These are phyloP conservation scores for Zoysia japonica DNA, from an alignment of 176 grass and related monocot species.

Conservation along the genomic window DNA sequence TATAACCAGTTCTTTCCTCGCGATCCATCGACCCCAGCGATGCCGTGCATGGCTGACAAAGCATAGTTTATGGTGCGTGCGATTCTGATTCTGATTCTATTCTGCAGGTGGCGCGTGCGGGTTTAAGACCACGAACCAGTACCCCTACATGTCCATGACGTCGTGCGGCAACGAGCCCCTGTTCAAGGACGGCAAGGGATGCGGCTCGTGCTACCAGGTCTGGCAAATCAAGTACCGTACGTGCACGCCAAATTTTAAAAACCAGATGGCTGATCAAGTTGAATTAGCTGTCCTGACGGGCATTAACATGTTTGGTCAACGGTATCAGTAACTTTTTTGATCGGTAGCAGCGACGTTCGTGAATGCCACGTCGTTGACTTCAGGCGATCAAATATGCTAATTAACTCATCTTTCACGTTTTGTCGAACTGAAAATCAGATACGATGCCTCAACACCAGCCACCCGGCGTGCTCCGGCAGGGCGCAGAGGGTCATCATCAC, in stretches of 20 bases:
- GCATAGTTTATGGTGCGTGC: background rate
- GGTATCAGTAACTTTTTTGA: too few species aligned
- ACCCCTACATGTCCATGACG: slow-evolving; percentile 59
- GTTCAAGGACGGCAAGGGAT: slow-evolving; percentile 55
- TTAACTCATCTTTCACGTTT: too few species aligned
- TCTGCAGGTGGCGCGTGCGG: slow-evolving; percentile 59
- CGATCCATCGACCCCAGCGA: too few species aligned
- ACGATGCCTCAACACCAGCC: slow-evolving; percentile 21
- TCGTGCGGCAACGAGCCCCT: slow-evolving; percentile 51
- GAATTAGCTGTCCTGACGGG: background rate
- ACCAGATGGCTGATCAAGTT: too few species aligned
- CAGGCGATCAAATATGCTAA: background rate
- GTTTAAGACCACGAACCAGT: slow-evolving; percentile 50
- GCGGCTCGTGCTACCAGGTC: slow-evolving; percentile 62
- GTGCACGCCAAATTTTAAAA: too few species aligned
- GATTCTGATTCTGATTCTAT: background rate
- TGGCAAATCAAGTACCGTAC: too few species aligned
- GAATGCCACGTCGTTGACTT: too few species aligned
- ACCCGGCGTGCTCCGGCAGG: slow-evolving; percentile 48
- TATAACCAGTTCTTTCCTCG: too few species aligned
- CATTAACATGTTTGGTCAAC: too few species aligned
- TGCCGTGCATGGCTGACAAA: background rate
- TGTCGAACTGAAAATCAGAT: slow-evolving; percentile 29
- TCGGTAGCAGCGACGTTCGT: too few species aligned
- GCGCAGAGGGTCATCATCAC: slow-evolving; percentile 51